phyloP scores from a whole-genome alignment of 2,329 filamentous ascomycete species.

The Apiospora kogelbergensis region DNA sequence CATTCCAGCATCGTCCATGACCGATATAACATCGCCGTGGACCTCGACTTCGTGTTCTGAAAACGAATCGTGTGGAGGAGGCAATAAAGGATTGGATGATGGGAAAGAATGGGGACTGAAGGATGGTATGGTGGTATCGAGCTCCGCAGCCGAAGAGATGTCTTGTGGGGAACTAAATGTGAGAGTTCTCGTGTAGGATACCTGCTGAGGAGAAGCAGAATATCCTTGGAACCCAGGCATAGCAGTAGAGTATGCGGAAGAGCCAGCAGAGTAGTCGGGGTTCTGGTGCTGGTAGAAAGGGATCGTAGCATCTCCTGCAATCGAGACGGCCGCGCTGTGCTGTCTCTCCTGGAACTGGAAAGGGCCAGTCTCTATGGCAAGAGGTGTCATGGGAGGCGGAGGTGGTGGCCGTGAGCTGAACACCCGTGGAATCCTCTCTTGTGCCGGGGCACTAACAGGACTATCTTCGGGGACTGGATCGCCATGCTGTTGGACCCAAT shows the following conservation, averaged over 20 bases:
- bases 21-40: conserved; percentile 51
- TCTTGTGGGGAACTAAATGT: conserved; percentile 31
- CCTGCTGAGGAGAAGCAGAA: conserved; percentile 36
- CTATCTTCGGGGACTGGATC: conserved; percentile 16
- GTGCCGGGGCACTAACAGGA: conserved; percentile 13
- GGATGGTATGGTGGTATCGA: conserved; percentile 25
- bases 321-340: conserved; percentile 32
- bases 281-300: conserved; percentile 49
- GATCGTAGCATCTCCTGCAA: conserved; percentile 35
- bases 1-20: conserved; percentile 46
- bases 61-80: conserved; percentile 41
- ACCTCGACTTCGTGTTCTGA: conserved; percentile 39
- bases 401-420: conserved; percentile 41
- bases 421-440: conserved; percentile 28
- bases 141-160: conserved; percentile 15
- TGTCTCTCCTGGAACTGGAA: conserved; percentile 44
- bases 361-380: conserved; percentile 40
- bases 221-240: conserved; percentile 22
- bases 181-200: conserved; percentile 44
- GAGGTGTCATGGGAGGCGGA: conserved; percentile 50
- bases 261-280: conserved; percentile 46
- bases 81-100: conserved; percentile 46
- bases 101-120: conserved; percentile 52
- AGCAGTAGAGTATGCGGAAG: conserved; percentile 23
- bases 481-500: conserved; percentile 17